Evolutionary conservation across 2,329 filamentous ascomycete genomes (phyloP).

Genomic region (Microdochium paspali): DNA sequence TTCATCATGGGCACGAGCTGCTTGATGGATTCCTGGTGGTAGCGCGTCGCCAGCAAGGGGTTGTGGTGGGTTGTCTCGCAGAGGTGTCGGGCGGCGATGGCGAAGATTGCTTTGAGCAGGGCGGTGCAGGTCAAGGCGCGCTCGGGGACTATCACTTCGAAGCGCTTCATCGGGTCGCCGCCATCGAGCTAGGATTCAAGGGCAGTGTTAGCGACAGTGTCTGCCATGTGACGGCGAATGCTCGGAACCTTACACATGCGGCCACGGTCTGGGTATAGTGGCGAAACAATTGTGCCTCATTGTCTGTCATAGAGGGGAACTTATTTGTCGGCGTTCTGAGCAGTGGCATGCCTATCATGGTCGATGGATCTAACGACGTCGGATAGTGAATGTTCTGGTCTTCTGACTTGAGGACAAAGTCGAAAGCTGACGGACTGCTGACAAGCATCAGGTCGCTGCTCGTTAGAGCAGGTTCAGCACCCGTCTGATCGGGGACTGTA

Average conservation of each 20-base stretch:
- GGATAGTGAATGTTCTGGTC: neutral
- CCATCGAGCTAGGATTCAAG: neutral
- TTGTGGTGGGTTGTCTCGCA: neutral
- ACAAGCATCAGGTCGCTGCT: neutral
- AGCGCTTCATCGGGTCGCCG: neutral
- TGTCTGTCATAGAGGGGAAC: neutral
- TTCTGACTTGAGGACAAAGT: neutral
- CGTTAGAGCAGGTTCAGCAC: neutral
- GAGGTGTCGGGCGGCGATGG: neutral
- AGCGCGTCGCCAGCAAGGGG: neutral
- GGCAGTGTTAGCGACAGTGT: neutral
- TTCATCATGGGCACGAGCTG: constrained; percentile 1
- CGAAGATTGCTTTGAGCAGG: neutral
- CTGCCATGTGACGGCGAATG: neutral
- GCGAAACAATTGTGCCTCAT: neutral
- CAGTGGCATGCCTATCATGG: neutral
- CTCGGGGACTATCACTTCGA: neutral
- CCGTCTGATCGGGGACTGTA: neutral
- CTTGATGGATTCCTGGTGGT: neutral
- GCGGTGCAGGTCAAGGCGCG: neutral
- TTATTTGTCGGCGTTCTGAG: neutral
- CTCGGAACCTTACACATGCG: neutral
- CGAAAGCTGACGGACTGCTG: neutral
- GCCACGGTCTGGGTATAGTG: neutral
- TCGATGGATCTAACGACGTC: neutral